Percentiles rank a stretch among this genome's conserved stretches.
Conservation (phyloP, 2,329 filamentous ascomycete genomes). For the Fusarium algeriense region DNA sequence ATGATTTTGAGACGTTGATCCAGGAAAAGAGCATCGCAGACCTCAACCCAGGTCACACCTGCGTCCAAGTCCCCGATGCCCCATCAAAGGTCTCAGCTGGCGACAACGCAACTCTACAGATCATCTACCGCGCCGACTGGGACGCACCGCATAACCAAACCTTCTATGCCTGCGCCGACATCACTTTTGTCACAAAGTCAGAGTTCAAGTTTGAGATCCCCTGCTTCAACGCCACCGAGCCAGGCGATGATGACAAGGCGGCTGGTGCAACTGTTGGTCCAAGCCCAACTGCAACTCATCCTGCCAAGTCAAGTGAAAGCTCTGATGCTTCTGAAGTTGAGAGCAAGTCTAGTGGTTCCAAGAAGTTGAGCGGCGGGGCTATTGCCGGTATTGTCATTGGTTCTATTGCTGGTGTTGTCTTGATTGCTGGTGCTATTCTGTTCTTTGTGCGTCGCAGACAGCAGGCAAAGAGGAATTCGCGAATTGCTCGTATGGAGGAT, state of each 20-base stretch:
- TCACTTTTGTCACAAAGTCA: slow-evolving; percentile 55
- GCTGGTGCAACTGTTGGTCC: slow-evolving; percentile 26
- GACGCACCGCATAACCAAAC: slow-evolving; percentile 58
- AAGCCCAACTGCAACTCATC: slow-evolving; percentile 31
- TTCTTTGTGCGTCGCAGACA: slow-evolving; percentile 60
- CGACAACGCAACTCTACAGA: slow-evolving; percentile 62
- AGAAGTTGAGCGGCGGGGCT: slow-evolving; percentile 76
- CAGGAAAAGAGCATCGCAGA: slow-evolving; percentile 52
- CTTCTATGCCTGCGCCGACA: slow-evolving; percentile 64
- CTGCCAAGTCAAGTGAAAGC: not conserved
- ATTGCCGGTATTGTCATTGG: slow-evolving; percentile 84
- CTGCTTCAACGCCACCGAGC: slow-evolving; percentile 60
- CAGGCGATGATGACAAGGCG: slow-evolving; percentile 43
- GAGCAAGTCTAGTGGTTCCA: slow-evolving; percentile 55
- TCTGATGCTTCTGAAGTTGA: slow-evolving; percentile 18
- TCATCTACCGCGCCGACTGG: slow-evolving; percentile 61
- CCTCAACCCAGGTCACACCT: slow-evolving; percentile 61
- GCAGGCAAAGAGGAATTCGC: slow-evolving; percentile 21
- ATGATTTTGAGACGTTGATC: slow-evolving; percentile 57
- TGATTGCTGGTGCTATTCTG: slow-evolving; percentile 71
- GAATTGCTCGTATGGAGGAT: slow-evolving; percentile 34
- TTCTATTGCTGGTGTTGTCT: slow-evolving; percentile 69
- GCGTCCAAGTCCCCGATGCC: slow-evolving; percentile 54
- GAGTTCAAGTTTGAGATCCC: slow-evolving; percentile 52
- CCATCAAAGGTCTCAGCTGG: slow-evolving; percentile 54